Evolutionary conservation across 805 yeast species (phyloP).

Genomic region (Starmerella bombi): DNA sequence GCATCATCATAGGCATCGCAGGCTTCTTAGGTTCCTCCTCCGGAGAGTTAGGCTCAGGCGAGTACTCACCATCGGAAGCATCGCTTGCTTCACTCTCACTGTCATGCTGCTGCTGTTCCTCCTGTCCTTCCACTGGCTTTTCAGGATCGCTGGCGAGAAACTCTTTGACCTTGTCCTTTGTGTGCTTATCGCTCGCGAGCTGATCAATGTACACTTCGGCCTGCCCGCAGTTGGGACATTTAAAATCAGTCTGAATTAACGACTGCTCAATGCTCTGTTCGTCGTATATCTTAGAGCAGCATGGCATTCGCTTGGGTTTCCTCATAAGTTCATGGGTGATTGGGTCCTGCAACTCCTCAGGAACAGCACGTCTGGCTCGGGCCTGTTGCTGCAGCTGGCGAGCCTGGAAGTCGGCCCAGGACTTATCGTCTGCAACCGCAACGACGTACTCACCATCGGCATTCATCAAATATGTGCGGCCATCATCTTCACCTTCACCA

Average conservation of each 20-base stretch:
- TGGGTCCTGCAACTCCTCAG: constrained; percentile 57
- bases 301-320: constrained; percentile 71
- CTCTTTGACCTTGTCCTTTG: constrained; percentile 40
- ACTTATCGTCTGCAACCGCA: constrained; percentile 84
- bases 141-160: constrained; percentile 23
- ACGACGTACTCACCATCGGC: constrained; percentile 93
- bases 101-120: not conserved
- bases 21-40: not conserved
- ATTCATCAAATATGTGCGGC: constrained; percentile 60
- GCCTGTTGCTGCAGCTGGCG: constrained; percentile 37
- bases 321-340: constrained; percentile 47
- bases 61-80: constrained; percentile 9
- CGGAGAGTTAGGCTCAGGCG: constrained; percentile 3
- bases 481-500: constrained; percentile 39
- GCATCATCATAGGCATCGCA: constrained; percentile 9
- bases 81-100: not conserved
- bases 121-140: not conserved
- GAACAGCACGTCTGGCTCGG: constrained; percentile 36
- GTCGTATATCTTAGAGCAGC: constrained; percentile 52
- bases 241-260: constrained; percentile 70
- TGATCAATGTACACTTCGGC: constrained; percentile 68
- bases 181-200: constrained; percentile 47
- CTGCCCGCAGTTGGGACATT: constrained; percentile 74
- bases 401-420: constrained; percentile 80
- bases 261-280: constrained; percentile 49